Conservation (phyloP, 108 stramenopile species). For the Conticribra weissflogii region DNA sequence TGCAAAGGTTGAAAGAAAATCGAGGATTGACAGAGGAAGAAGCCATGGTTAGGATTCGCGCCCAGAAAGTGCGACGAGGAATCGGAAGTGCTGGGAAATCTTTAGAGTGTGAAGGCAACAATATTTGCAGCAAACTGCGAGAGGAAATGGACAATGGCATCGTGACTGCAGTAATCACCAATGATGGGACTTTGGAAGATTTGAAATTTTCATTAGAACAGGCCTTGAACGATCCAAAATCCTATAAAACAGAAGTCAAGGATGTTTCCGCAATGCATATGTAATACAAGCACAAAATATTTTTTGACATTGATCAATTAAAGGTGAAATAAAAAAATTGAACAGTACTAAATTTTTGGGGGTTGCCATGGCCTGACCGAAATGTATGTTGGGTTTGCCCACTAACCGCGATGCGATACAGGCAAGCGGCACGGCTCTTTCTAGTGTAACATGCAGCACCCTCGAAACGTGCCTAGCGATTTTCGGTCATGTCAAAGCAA, state of each 20-base stretch:
- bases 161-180: conserved; percentile 72
- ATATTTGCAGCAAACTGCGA: not conserved
- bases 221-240: conserved; percentile 43
- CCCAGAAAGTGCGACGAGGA: conserved; percentile 67
- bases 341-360: too few species aligned
- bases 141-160: conserved; percentile 35
- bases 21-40: conserved; percentile 69
- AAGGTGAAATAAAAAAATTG: too few species aligned
- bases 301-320: too few species aligned
- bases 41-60: conserved; percentile 63
- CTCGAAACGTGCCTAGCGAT: too few species aligned
- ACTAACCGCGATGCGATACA: too few species aligned
- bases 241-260: conserved; percentile 11
- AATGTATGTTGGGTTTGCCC: too few species aligned
- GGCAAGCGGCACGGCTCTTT: too few species aligned
- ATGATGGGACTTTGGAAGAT: conserved; percentile 51
- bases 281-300: too few species aligned
- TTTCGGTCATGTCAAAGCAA: too few species aligned
- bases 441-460: too few species aligned
- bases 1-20: conserved; percentile 58
- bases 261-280: too few species aligned
- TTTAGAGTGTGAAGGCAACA: not conserved
- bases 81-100: conserved; percentile 40
- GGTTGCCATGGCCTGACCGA: too few species aligned
- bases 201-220: conserved; percentile 24